A percentile compares a stretch with the other conserved stretches of the same genome.
phyloP scores from a whole-genome alignment of 2,329 filamentous ascomycete genomes.

The Exophiala aquamarina region DNA sequence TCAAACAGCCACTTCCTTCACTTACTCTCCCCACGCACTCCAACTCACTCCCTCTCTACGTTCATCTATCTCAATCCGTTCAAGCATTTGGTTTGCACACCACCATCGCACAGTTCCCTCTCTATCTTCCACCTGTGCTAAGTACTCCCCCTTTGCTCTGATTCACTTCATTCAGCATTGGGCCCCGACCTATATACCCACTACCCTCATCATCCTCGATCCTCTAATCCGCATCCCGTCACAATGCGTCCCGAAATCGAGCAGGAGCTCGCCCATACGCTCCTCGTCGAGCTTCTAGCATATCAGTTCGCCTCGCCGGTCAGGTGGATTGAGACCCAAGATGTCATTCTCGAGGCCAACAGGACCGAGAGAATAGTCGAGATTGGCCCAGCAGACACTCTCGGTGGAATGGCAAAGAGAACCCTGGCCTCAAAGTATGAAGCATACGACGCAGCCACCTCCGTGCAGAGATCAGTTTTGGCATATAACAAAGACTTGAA shows the following conservation, averaged over 20 bases:
- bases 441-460: slow-evolving; percentile 95
- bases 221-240: slow-evolving; percentile 31
- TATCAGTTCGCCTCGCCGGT: slow-evolving; percentile 99
- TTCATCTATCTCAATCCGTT: neutral
- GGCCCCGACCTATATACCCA: slow-evolving; percentile 10
- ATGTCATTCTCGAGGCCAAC: slow-evolving; percentile 97
- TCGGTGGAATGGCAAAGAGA: slow-evolving; percentile 95
- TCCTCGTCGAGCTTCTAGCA: slow-evolving; percentile 96
- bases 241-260: slow-evolving; percentile 97
- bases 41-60: neutral
- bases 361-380: slow-evolving; percentile 96
- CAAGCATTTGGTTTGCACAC: neutral
- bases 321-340: slow-evolving; percentile 99
- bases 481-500: slow-evolving; percentile 99
- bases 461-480: slow-evolving; percentile 92
- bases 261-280: slow-evolving; percentile 97
- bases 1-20: slow-evolving; percentile 3
- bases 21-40: neutral
- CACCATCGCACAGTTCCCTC: slow-evolving; percentile 16
- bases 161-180: slow-evolving; percentile 30
- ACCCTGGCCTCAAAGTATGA: slow-evolving; percentile 97
- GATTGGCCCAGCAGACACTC: slow-evolving; percentile 92
- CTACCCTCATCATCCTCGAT: neutral
- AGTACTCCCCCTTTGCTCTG: slow-evolving; percentile 25
- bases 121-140: slow-evolving; percentile 13